Evolutionary conservation across 345 rosid genomes (phyloP).

Genomic region (Acer negundo): DNA sequence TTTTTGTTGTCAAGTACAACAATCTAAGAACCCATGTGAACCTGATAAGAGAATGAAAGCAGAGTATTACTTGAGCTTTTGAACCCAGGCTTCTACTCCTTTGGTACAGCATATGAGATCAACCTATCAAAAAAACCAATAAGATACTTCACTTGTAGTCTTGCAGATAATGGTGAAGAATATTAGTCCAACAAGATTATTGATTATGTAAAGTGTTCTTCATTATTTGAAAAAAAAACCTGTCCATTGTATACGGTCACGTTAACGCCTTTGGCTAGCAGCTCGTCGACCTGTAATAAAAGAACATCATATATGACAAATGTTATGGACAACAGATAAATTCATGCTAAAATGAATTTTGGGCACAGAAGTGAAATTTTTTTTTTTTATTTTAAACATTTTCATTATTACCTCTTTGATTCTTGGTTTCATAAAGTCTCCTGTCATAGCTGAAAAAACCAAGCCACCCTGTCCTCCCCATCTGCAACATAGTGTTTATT

Average conservation of each 20-base stretch:
- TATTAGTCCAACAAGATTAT: not conserved
- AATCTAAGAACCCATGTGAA: no score
- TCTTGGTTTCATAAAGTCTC: slow-evolving; percentile 50
- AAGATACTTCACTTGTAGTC: not conserved
- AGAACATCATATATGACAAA: not conserved
- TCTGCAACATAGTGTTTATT: slow-evolving; percentile 10
- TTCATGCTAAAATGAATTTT: not conserved
- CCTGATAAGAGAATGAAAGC: no score
- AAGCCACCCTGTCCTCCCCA: slow-evolving; percentile 27
- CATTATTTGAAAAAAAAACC: slow-evolving; percentile 12
- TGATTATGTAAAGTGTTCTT: not conserved
- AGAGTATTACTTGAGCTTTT: slow-evolving; percentile 35
- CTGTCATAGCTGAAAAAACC: slow-evolving; percentile 32
- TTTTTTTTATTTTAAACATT: not conserved
- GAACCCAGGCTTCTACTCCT: slow-evolving; percentile 50
- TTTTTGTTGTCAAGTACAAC: no score
- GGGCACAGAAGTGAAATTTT: not conserved
- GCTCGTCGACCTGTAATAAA: slow-evolving; percentile 38
- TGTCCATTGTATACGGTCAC: slow-evolving; percentile 46
- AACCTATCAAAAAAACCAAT: slow-evolving; percentile 23
- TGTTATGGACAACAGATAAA: not conserved
- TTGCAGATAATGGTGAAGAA: no score
- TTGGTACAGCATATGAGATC: slow-evolving; percentile 49
- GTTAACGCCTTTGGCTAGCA: slow-evolving; percentile 35
- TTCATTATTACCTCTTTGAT: slow-evolving; percentile 37